Evolutionary conservation across 73 alveolate genomes (phyloP).

Genomic region (Symbiodinium pilosum): DNA sequence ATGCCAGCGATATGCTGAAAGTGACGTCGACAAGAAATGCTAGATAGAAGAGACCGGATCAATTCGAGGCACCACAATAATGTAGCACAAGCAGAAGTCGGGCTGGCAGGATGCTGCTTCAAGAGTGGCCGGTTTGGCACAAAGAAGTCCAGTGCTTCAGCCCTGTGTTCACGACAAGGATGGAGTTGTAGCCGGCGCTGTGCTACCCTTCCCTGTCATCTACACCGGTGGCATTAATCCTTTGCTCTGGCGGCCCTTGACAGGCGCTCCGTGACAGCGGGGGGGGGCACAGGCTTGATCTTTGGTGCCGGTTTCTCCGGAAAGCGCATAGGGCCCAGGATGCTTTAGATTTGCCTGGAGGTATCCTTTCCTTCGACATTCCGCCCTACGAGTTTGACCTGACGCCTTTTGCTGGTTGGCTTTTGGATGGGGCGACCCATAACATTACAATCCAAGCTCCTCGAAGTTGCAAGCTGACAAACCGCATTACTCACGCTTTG

Average conservation of each 20-base stretch:
- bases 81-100: too few relatives aligned
- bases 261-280: neutral
- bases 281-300: neutral
- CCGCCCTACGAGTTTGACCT: constrained; percentile 25
- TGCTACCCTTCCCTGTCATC: constrained; percentile 5
- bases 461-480: too few relatives aligned
- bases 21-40: too few relatives aligned
- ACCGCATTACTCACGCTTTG: too few relatives aligned
- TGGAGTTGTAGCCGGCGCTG: neutral
- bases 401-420: constrained; percentile 16
- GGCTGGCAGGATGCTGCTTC: too few relatives aligned
- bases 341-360: neutral
- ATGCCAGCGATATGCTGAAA: too few relatives aligned
- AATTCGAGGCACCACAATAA: too few relatives aligned
- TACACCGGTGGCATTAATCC: constrained; percentile 12
- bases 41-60: too few relatives aligned
- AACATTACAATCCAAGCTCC: neutral
- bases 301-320: too few relatives aligned
- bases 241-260: neutral
- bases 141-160: too few relatives aligned
- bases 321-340: too few relatives aligned
- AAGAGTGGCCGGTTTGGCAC: too few relatives aligned
- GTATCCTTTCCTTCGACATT: constrained; percentile 19
- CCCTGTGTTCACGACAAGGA: neutral
- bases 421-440: constrained; percentile 10